Conservation (phyloP, 257 asterid genomes). For the Henckelia pumila region DNA sequence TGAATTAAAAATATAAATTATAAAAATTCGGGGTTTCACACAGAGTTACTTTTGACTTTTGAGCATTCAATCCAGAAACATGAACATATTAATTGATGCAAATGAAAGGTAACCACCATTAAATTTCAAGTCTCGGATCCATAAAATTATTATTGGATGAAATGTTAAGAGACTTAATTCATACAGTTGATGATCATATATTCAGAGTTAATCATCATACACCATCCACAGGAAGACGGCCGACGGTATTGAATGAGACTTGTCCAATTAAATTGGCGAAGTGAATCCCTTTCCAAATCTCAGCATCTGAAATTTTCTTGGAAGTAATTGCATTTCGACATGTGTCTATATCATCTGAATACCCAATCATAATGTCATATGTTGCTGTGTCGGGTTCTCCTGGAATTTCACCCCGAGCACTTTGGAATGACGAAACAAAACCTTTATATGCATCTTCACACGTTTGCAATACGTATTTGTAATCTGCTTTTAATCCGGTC, state of each 20-base stretch:
- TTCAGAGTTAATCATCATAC: too few species aligned
- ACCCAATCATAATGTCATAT: conserved; percentile 26
- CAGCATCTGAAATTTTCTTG: conserved; percentile 7
- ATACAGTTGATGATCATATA: too few species aligned
- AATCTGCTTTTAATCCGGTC: background rate
- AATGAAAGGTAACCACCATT: too few species aligned
- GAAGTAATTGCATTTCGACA: conserved; percentile 15
- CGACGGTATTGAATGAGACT: conserved; percentile 16
- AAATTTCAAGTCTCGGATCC: too few species aligned
- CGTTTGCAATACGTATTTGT: background rate
- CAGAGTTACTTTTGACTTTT: too few species aligned
- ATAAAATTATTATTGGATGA: too few species aligned
- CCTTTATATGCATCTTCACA: conserved; percentile 10
- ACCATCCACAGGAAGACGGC: too few species aligned
- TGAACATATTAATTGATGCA: too few species aligned
- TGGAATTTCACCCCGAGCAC: conserved; percentile 18
- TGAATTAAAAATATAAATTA: too few species aligned
- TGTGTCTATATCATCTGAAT: conserved; percentile 7
- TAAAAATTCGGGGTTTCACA: too few species aligned
- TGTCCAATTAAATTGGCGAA: conserved; percentile 12
- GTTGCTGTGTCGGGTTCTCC: conserved; percentile 17
- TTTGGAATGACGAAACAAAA: background rate
- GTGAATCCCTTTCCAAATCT: conserved; percentile 20
- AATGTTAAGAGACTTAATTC: too few species aligned
- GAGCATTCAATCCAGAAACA: too few species aligned